phyloP scores from a whole-genome alignment of 2,329 filamentous ascomycete genomes.

The Xylariaceae sp. region DNA sequence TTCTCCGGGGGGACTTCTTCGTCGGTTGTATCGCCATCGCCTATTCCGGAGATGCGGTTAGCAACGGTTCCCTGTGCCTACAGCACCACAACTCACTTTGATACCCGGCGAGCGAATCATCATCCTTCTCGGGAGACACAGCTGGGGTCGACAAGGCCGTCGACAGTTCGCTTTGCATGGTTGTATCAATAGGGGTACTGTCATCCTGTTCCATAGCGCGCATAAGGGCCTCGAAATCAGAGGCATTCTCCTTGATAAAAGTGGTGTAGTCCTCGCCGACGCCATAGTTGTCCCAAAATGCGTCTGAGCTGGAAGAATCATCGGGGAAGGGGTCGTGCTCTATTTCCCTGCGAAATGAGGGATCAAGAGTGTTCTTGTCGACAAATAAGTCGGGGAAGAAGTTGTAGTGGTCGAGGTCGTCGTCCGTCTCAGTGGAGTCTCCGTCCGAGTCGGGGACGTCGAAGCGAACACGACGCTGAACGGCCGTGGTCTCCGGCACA shows the following conservation, averaged over 20 bases:
- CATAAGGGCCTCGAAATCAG: conserved; percentile 35
- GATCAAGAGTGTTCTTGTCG: conserved; percentile 65
- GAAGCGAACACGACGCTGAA: conserved; percentile 65
- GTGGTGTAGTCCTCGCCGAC: conserved; percentile 6
- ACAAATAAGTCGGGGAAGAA: conserved; percentile 75
- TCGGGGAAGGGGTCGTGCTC: conserved; percentile 54
- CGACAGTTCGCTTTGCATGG: conserved; percentile 26
- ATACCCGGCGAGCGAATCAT: conserved; percentile 47
- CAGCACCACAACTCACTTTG: conserved; percentile 53
- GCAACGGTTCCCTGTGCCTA: conserved; percentile 25
- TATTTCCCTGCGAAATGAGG: conserved; percentile 64
- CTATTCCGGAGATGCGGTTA: conserved; percentile 34
- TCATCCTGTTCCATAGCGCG: conserved; percentile 32
- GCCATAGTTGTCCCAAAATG: conserved; percentile 56
- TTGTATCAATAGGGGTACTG: conserved; percentile 34
- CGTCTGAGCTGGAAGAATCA: conserved; percentile 48
- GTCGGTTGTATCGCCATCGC: conserved; percentile 56
- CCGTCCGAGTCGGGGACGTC: conserved; percentile 61
- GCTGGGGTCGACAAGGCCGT: conserved; percentile 26
- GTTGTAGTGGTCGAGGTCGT: conserved; percentile 49
- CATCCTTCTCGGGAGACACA: conserved; percentile 26
- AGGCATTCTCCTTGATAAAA: conserved; percentile 23
- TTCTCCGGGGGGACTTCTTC: conserved; percentile 47
- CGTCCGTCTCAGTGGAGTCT: conserved; percentile 55
- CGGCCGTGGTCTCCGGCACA: conserved; percentile 23